Evolutionary conservation across 306 rosid genomes (phyloP).

Genomic region (Cucurbita argyrosperma): DNA sequence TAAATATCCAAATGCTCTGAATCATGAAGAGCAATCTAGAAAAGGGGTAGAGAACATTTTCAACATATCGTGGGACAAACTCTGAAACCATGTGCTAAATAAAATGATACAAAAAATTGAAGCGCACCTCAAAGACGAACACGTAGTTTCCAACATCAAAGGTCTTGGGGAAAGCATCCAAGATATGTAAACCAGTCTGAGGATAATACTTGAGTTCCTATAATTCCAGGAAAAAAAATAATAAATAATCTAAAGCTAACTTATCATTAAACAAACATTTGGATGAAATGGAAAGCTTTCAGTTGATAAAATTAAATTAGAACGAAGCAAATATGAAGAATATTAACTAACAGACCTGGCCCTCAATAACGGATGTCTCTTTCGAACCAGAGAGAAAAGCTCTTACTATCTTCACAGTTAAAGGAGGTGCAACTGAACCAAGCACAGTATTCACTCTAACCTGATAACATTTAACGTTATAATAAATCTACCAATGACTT

Average conservation of each 20-base stretch:
- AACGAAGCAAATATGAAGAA: slow-evolving; percentile 8
- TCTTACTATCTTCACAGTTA: slow-evolving; percentile 67
- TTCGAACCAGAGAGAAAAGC: slow-evolving; percentile 50
- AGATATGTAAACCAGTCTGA: slow-evolving; percentile 41
- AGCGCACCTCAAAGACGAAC: slow-evolving; percentile 74
- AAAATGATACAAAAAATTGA: neutral
- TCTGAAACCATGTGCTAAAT: neutral
- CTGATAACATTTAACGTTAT: slow-evolving; percentile 22
- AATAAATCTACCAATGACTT: neutral
- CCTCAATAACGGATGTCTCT: slow-evolving; percentile 40
- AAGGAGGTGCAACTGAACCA: slow-evolving; percentile 81
- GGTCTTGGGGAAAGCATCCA: slow-evolving; percentile 43
- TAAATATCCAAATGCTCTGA: slow-evolving; percentile 34
- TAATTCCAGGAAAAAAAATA: neutral
- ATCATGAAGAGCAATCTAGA: slow-evolving; percentile 52
- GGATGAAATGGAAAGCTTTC: neutral
- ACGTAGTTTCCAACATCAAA: slow-evolving; percentile 60
- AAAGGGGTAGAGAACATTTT: slow-evolving; percentile 14
- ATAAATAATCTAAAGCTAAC: neutral
- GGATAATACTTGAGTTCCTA: slow-evolving; percentile 77
- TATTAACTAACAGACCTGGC: slow-evolving; percentile 31
- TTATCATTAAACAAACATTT: slow-evolving; percentile 1
- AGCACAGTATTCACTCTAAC: slow-evolving; percentile 78
- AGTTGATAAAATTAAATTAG: neutral
- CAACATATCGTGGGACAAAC: neutral